These are phyloP conservation scores for Diutina siamensis DNA, from an alignment of 1,139 yeast genomes.

Conservation along the genomic window DNA sequence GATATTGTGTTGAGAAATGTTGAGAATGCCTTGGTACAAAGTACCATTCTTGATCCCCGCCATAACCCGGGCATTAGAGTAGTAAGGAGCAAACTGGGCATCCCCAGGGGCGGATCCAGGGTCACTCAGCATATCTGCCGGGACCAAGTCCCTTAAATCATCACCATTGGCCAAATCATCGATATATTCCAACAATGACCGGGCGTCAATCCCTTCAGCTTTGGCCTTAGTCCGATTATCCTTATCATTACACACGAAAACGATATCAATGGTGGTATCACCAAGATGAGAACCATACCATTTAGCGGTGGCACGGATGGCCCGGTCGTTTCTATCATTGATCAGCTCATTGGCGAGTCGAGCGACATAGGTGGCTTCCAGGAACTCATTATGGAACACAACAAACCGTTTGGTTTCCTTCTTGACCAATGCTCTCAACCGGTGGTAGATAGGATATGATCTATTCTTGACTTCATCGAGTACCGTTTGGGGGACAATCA, in stretches of 20 bases:
- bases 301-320: constrained; percentile 62
- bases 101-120: constrained; percentile 29
- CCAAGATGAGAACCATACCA: constrained; percentile 67
- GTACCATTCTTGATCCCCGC: constrained; percentile 89
- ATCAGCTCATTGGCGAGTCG: constrained; percentile 62
- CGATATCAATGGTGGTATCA: constrained; percentile 31
- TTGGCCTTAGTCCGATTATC: constrained; percentile 52
- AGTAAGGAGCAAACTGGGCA: constrained; percentile 64
- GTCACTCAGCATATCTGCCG: constrained; percentile 26
- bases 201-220: constrained; percentile 41
- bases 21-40: constrained; percentile 73
- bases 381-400: constrained; percentile 90
- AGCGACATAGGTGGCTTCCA: constrained; percentile 53
- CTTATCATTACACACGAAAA: constrained; percentile 71
- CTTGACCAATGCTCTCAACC: constrained; percentile 67
- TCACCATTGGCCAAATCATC: constrained; percentile 65
- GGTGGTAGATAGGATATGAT: constrained; percentile 78
- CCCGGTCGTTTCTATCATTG: constrained; percentile 87
- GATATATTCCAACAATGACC: constrained; percentile 54
- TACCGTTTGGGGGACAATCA: constrained; percentile 86
- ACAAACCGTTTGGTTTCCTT: constrained; percentile 77
- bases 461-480: constrained; percentile 85
- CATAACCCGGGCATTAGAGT: constrained; percentile 68
- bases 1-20: constrained; percentile 76
- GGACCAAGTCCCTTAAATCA: constrained; percentile 71